phyloP scores from a whole-genome alignment of 2,329 filamentous ascomycete species.

The Penicillium sp. region DNA sequence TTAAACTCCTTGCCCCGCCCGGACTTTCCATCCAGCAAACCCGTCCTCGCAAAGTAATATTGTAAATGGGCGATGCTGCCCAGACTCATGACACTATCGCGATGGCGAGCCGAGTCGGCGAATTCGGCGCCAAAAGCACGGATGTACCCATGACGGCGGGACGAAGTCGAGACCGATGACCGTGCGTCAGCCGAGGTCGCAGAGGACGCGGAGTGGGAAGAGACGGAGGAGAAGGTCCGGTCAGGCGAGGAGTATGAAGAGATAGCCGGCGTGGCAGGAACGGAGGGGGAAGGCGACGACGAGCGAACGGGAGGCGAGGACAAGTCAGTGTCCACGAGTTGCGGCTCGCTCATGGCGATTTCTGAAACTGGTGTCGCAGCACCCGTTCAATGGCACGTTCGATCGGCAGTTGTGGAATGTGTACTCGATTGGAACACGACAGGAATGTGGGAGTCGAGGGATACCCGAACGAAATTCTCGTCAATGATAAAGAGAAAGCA shows the following conservation, averaged over 20 bases:
- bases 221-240: slow-evolving; percentile 47
- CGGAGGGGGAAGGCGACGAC: slow-evolving; percentile 41
- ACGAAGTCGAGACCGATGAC: slow-evolving; percentile 43
- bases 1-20: slow-evolving; percentile 75
- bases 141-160: slow-evolving; percentile 75
- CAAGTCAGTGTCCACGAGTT: slow-evolving; percentile 13
- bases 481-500: neutral
- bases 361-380: slow-evolving; percentile 14
- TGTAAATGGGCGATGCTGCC: slow-evolving; percentile 97
- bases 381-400: slow-evolving; percentile 1
- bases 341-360: slow-evolving; percentile 24
- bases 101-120: slow-evolving; percentile 80
- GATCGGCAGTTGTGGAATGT: slow-evolving; percentile 5
- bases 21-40: slow-evolving; percentile 88
- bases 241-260: slow-evolving; percentile 45
- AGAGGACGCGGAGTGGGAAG: slow-evolving; percentile 47
- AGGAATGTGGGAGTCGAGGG: neutral
- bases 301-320: slow-evolving; percentile 29
- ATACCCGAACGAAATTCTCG: neutral
- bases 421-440: neutral
- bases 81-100: slow-evolving; percentile 93
- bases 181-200: slow-evolving; percentile 43
- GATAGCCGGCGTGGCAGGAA: slow-evolving; percentile 44
- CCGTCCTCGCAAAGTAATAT: slow-evolving; percentile 96
- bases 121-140: slow-evolving; percentile 85